phyloP scores from a whole-genome alignment of 2,329 filamentous ascomycete species.

The Thelonectria rubi region DNA sequence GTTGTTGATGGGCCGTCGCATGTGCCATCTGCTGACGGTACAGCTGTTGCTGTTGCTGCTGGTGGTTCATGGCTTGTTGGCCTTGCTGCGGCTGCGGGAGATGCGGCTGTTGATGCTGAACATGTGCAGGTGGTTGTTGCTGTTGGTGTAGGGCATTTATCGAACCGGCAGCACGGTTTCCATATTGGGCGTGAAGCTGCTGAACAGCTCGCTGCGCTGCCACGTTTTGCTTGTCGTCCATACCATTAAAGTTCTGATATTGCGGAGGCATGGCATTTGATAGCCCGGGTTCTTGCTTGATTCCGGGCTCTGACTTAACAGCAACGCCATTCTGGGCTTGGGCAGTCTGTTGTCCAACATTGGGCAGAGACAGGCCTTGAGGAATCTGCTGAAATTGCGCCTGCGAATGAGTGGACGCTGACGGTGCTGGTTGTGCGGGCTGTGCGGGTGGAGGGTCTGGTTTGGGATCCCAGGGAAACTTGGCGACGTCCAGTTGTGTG shows the following conservation, averaged over 20 bases:
- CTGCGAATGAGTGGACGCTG: constrained; percentile 43
- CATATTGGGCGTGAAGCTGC: constrained; percentile 68
- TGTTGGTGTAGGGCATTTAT: constrained; percentile 68
- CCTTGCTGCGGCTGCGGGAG: constrained; percentile 45
- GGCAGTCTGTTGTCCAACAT: constrained; percentile 41
- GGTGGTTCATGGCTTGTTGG: constrained; percentile 39
- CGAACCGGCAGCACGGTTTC: constrained; percentile 70
- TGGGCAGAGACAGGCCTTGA: constrained; percentile 43
- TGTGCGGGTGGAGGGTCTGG: constrained; percentile 65
- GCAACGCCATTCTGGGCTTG: constrained; percentile 50
- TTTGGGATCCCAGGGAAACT: constrained; percentile 95
- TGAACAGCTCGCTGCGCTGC: constrained; percentile 65
- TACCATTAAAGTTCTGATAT: constrained; percentile 47
- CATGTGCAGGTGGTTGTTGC: constrained; percentile 43
- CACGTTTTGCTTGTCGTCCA: constrained; percentile 49
- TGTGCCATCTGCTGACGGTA: constrained; percentile 45
- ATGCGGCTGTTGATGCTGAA: constrained; percentile 43
- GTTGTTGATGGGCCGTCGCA: constrained; percentile 43
- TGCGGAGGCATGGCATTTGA: constrained; percentile 43
- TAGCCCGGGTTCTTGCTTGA: constrained; percentile 56
- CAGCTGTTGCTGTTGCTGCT: constrained; percentile 46
- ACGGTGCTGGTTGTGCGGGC: constrained; percentile 43
- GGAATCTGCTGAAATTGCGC: constrained; percentile 45
- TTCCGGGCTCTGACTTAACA: constrained; percentile 60
- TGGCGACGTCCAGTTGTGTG: constrained; percentile 82